Base-by-base conservation (phyloP, 2,329 filamentous ascomycete genomes). In the Alternaria novae-zelandiae region DNA sequence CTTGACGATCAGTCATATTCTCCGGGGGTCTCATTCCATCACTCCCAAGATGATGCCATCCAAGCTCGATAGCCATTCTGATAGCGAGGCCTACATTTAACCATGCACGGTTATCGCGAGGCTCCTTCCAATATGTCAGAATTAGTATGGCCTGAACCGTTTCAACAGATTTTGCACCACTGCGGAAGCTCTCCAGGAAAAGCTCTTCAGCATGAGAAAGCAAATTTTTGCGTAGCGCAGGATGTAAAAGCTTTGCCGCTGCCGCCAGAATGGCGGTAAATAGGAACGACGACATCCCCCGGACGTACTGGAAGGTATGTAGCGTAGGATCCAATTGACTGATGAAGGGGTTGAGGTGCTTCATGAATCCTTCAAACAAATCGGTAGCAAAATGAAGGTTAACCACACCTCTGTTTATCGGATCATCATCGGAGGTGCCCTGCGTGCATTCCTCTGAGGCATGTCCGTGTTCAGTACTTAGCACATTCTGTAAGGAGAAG, bases 61-160 rank as follows among this genome's bases (percentile, higher is more conserved):
- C 55, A 43, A 65, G 59, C 51, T 65, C 59, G 5, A 65, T 57
- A 11, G 63, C 63, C 55, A 63, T 65, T 10, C 63, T 51, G 44
- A 62, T 59, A 4, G 63, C 63, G 6, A 30, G 15, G 11, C 63
- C 63, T 32, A 62, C 55, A 17, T 54, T 59, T 12, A 65, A 26
- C 59, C 59, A 65, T 28, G 55, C 63, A 30, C 55, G 59, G 2
- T 28, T 65, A 32, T 65, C 63, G 7, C 53, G 54, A 1, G 63
- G 55, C 17, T 54, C 56, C 17, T 65, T 62, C 63, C 63, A 65
- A 17, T 65, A 65, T 20, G 63, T 65, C 10, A 65, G 30, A 2
- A 65, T 59, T 6, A 65, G 6, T 32, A 65, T 62, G 15, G 63
- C 59, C 6, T 65, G 63, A 8, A 65, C 53, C 0, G 32, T 46